Conservation (phyloP, 2,329 filamentous ascomycete species). For the Fusarium pseudonygamai region DNA sequence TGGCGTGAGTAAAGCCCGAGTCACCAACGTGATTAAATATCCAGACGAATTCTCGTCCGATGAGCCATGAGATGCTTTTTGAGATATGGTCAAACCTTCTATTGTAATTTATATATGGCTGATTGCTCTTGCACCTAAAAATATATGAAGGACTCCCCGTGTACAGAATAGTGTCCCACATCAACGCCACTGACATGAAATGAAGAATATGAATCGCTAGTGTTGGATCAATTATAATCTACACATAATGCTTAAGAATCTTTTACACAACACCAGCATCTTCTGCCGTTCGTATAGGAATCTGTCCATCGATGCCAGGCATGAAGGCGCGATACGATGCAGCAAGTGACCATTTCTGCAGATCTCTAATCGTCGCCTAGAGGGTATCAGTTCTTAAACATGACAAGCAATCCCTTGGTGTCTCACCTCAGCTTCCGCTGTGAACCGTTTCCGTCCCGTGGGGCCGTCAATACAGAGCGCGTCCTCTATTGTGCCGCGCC, state of each 20-base stretch:
- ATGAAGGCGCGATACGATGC: conserved; percentile 18
- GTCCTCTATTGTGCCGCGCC: conserved; percentile 3
- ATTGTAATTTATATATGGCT: too few species aligned
- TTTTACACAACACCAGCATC: not conserved
- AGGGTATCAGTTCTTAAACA: not conserved
- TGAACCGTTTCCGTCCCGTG: not conserved
- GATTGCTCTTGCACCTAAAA: not conserved
- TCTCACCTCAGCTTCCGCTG: conserved; percentile 13
- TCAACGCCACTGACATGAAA: not conserved
- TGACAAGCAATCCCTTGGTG: accelerated
- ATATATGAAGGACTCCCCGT: not conserved
- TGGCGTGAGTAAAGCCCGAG: not conserved
- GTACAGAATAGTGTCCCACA: not conserved
- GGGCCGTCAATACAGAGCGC: not conserved
- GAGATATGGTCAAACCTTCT: not conserved
- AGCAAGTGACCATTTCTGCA: conserved; percentile 15
- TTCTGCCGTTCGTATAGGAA: conserved; percentile 6
- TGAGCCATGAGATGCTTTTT: accelerated
- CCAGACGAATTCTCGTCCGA: not conserved
- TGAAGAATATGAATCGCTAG: not conserved
- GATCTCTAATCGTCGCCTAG: not conserved
- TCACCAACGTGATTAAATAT: not conserved
- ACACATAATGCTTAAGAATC: not conserved
- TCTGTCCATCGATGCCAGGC: conserved; percentile 20
- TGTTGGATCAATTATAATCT: not conserved